Evolutionary conservation across 805 yeast genomes (phyloP).

Genomic region (Metschnikowia matae): DNA sequence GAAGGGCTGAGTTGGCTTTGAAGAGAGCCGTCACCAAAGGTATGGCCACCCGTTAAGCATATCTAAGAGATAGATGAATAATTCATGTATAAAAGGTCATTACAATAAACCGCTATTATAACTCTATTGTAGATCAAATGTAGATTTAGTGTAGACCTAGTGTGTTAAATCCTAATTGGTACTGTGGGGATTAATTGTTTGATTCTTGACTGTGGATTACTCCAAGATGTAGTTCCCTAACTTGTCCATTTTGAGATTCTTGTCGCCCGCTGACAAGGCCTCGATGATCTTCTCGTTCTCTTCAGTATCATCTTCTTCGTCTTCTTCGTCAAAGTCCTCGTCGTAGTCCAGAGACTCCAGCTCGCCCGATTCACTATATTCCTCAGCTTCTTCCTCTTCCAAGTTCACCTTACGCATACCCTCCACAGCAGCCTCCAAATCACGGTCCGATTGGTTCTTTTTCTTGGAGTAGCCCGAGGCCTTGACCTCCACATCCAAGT

Average conservation of each 20-base stretch:
- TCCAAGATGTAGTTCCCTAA: slow-evolving; percentile 77
- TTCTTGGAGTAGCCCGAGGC: slow-evolving; percentile 78
- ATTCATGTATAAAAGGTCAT: slow-evolving; percentile 19
- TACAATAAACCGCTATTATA: slow-evolving; percentile 1
- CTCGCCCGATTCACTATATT: slow-evolving; percentile 37
- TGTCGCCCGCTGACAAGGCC: slow-evolving; percentile 61
- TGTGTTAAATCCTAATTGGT: too few relatives aligned
- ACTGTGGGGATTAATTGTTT: too few relatives aligned
- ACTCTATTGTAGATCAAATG: slow-evolving; percentile 1
- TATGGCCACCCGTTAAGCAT: slow-evolving; percentile 89
- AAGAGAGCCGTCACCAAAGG: slow-evolving; percentile 99
- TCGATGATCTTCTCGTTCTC: slow-evolving; percentile 59
- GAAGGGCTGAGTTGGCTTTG: slow-evolving; percentile 98
- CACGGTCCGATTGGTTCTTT: slow-evolving; percentile 44
- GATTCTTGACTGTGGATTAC: slow-evolving; percentile 13
- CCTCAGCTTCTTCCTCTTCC: slow-evolving; percentile 26
- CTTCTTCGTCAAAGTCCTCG: slow-evolving; percentile 32
- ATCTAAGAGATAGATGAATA: slow-evolving; percentile 14
- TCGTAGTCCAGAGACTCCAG: slow-evolving; percentile 23
- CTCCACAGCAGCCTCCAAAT: slow-evolving; percentile 72
- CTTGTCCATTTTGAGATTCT: slow-evolving; percentile 72
- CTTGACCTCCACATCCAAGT: slow-evolving; percentile 78
- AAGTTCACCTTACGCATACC: slow-evolving; percentile 51
- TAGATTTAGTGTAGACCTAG: neutral
- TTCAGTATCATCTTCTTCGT: slow-evolving; percentile 24